phyloP scores from a whole-genome alignment of 768 basidiomycete species.

The Crassisporium funariophilum region DNA sequence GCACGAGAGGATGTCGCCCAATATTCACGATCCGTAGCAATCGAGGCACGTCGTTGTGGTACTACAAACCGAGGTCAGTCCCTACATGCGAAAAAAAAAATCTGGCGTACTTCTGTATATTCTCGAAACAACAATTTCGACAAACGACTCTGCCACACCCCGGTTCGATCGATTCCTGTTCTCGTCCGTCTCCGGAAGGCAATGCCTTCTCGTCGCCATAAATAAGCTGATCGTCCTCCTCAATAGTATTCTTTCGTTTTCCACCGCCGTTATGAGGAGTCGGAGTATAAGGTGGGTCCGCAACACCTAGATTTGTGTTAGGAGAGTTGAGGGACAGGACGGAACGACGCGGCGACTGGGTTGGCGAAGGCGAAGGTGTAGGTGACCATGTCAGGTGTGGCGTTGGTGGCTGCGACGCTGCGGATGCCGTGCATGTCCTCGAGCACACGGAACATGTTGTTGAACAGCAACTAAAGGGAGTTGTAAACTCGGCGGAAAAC shows the following conservation, averaged over 20 bases:
- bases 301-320: conserved; percentile 23
- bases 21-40: conserved; percentile 30
- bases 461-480: conserved; percentile 36
- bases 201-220: conserved; percentile 2
- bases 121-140: conserved; percentile 47
- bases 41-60: conserved; percentile 41
- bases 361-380: conserved; percentile 33
- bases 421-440: conserved; percentile 42
- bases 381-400: conserved; percentile 42
- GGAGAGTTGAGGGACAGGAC: conserved; percentile 31
- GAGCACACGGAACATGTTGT: conserved; percentile 47
- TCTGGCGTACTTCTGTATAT: conserved; percentile 37
- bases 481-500: neutral
- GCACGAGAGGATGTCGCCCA: no score
- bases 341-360: conserved; percentile 29
- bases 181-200: conserved; percentile 10
- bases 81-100: neutral
- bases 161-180: conserved; percentile 24
- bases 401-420: conserved; percentile 38
- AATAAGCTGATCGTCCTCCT: conserved; percentile 17
- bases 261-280: conserved; percentile 8
- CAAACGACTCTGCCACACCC: conserved; percentile 47
- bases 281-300: conserved; percentile 3
- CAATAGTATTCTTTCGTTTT: conserved; percentile 30
- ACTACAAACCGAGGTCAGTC: conserved; percentile 19